Conservation (phyloP, 176 grass and related monocot genomes). For the Microstegium vimineum region DNA sequence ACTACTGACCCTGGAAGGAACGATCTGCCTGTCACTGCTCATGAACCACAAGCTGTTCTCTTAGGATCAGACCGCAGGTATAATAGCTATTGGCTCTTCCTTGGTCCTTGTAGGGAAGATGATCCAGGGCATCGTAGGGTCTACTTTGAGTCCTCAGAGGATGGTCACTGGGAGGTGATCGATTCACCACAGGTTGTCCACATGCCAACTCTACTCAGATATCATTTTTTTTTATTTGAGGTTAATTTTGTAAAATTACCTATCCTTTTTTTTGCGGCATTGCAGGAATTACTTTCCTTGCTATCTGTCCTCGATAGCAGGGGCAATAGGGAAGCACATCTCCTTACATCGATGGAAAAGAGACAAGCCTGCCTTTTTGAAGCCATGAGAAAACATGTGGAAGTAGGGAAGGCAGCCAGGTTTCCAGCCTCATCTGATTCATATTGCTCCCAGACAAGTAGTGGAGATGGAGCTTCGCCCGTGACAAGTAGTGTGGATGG, state of each 20-base stretch:
- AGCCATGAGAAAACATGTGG: constrained; percentile 71
- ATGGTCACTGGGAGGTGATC: constrained; percentile 91
- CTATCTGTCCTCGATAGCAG: constrained; percentile 72
- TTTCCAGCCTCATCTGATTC: constrained; percentile 32
- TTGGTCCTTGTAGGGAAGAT: constrained; percentile 71
- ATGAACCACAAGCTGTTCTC: constrained; percentile 64
- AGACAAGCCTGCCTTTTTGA: constrained; percentile 62
- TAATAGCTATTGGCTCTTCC: constrained; percentile 96
- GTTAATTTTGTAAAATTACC: constrained; percentile 2
- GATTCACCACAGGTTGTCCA: constrained; percentile 76
- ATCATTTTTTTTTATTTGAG: neutral
- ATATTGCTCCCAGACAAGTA: constrained; percentile 52
- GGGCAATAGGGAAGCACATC: constrained; percentile 78
- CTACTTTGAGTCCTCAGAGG: constrained; percentile 92
- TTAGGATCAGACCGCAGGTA: constrained; percentile 90
- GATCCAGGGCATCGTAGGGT: constrained; percentile 93
- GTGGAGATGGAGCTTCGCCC: constrained; percentile 51
- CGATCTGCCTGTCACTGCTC: constrained; percentile 26
- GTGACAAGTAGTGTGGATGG: constrained; percentile 59
- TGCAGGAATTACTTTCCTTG: constrained; percentile 73
- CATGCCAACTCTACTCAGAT: constrained; percentile 16
- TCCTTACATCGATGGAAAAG: constrained; percentile 85
- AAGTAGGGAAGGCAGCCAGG: constrained; percentile 19
- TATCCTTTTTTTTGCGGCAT: constrained; percentile 7
- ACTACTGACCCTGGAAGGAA: constrained; percentile 26